Percentiles rank a stretch among this genome's conserved stretches.
Conservation (phyloP, 2,329 filamentous ascomycete genomes). For the Simplicillium aogashimaense region DNA sequence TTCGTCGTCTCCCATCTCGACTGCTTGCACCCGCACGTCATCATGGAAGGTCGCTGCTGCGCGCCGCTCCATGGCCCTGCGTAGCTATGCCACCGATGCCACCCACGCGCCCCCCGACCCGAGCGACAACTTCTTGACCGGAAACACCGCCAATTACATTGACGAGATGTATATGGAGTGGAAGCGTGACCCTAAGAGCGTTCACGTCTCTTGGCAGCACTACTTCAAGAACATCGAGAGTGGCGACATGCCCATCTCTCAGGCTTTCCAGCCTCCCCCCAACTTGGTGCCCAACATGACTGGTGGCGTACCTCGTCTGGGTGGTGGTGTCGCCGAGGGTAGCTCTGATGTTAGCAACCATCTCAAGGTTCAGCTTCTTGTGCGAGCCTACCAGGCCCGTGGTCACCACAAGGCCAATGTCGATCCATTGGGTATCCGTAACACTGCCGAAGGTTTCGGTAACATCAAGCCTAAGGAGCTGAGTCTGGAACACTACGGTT, state of each 20-base stretch:
- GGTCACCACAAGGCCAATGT: slow-evolving; percentile 98
- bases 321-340: slow-evolving; percentile 58
- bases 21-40: slow-evolving; percentile 25
- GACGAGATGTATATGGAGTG: slow-evolving; percentile 99
- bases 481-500: slow-evolving; percentile 86
- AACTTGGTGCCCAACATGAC: slow-evolving; percentile 78
- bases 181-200: slow-evolving; percentile 86
- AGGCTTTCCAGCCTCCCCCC: slow-evolving; percentile 92
- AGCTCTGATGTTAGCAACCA: slow-evolving; percentile 88
- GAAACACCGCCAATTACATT: slow-evolving; percentile 97
- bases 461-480: slow-evolving; percentile 88
- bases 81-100: slow-evolving; percentile 42
- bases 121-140: slow-evolving; percentile 92
- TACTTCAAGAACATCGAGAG: slow-evolving; percentile 99
- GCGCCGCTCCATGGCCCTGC: slow-evolving; percentile 40
- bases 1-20: slow-evolving; percentile 31
- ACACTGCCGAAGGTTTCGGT: slow-evolving; percentile 63
- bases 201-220: slow-evolving; percentile 97
- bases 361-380: slow-evolving; percentile 93
- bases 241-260: slow-evolving; percentile 93
- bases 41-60: slow-evolving; percentile 33
- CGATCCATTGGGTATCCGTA: slow-evolving; percentile 88
- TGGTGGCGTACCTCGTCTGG: slow-evolving; percentile 64
- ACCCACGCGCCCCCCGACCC: slow-evolving; percentile 56
- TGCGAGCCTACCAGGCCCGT: slow-evolving; percentile 94